Evolutionary conservation across 257 asterid species (phyloP), one percentile per base, ranked within the genome.

Genomic region (Gentiana macrophylla): DNA sequence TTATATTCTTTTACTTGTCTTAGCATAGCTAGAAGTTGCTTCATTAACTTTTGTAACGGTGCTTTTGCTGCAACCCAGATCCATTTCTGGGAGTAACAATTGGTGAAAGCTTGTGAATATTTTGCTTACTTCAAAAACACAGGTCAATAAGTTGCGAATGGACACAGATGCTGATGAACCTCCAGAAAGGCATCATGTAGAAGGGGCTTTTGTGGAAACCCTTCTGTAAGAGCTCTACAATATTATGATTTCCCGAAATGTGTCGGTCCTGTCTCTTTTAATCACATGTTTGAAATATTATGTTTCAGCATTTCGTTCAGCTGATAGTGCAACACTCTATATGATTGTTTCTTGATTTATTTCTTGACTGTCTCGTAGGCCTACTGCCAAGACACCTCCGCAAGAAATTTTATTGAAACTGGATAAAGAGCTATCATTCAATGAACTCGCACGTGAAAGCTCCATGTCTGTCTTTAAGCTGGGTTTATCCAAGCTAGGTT

Each of bases 181-280:
- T 68, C 89, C 68, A 58, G 95, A 88, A 74, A 68, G 68, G 60
- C 85, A 85, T 82, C 95, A 88, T 44, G 89, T 92, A 3, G 95
- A 92, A 74, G 95, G 84, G 62, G 98, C 98, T 73, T 92, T 92
- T 76, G 92, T 92, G 72, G 98, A 92, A 66, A 84, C 95, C 49
- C 43, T 88, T 49, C 68, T 85, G 97, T 91, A 75, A 79, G 98
- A 62, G 70, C 56, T 12, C 37, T 32, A 67, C 15, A 60, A 48
- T 56, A 50, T 35, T 57, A 38, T 32, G 24, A 12, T n/a, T 11
- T 49, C 12, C 11, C 47, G 32, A 35, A 2, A 9, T 57, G 38
- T 46, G 10, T 1, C 13, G 46, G 46, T 4, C 9, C 46, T 5
- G 46, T 41, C 46, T 37, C 4, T 64, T n/a, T 32, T 2, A n/a